Evolutionary conservation across 2,329 filamentous ascomycete species (phyloP).

Genomic region (Tympanopsis confertula): DNA sequence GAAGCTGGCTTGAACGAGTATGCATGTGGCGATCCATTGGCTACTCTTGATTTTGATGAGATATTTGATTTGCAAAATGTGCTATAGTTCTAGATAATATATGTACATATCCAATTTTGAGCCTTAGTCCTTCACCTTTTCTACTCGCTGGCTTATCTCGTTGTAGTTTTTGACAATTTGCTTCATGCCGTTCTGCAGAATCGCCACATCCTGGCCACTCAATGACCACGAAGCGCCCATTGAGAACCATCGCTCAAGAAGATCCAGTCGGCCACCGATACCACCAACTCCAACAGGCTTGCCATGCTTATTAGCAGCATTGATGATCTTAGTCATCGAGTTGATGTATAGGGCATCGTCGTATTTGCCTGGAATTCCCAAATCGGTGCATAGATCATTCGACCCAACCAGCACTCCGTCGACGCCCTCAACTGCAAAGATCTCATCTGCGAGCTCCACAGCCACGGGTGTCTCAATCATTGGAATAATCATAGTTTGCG

Average conservation of each 20-base stretch:
- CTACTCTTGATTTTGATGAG: neutral
- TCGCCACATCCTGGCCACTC: conserved; percentile 19
- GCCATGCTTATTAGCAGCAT: neutral
- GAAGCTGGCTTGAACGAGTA: conserved; percentile 18
- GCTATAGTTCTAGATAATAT: no score
- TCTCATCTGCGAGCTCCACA: neutral
- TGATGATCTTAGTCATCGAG: conserved; percentile 1
- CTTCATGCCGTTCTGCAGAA: conserved; percentile 21
- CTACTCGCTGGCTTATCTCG: conserved; percentile 9
- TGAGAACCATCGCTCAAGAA: conserved; percentile 11
- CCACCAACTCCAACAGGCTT: conserved; percentile 1
- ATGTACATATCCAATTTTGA: no score
- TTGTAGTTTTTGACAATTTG: conserved; percentile 16
- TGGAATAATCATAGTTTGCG: neutral
- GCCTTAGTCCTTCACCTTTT: conserved; percentile 2
- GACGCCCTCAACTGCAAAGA: neutral
- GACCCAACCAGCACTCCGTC: conserved; percentile 2
- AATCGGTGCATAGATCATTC: neutral
- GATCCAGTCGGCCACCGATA: neutral
- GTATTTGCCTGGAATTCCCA: conserved; percentile 1
- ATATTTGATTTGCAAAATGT: no score
- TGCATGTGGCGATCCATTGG: conserved; percentile 12
- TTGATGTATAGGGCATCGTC: neutral
- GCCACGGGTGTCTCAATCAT: conserved; percentile 1
- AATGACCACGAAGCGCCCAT: conserved; percentile 25